Base-by-base conservation (phyloP, 2,329 filamentous ascomycete genomes). In the Dissoconium aciculare region DNA sequence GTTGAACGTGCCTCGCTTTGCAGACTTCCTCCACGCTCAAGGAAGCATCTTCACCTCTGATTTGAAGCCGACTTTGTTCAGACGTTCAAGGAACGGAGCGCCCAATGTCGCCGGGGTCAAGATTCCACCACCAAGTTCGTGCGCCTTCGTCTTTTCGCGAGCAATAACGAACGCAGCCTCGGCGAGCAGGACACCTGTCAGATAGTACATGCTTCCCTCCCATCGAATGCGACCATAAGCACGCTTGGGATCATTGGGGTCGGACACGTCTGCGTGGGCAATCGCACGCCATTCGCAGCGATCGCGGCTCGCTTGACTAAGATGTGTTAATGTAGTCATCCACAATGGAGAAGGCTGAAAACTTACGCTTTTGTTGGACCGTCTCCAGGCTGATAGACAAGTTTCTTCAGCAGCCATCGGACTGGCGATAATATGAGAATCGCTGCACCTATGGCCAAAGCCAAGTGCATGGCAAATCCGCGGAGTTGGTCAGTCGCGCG, bases 101-200 rank as follows among this genome's bases (percentile, higher is more conserved):
- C 79, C 79, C 2, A 85, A 57, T 32, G 69, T 78, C 1, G 78
- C 75, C 1, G 79, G 73, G 1, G 80, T 85, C 38, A 79, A 69
- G 14, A 82, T 58, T 3, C 78, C 79, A 11, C 78, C 78, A 2
- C 62, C 62, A 9, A 81, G 56, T 19, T 63, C 53, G 28, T 64
- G 59, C 6, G 62, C 64, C 21, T 56, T 47, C 3, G 70, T 56
- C 10, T 73, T 50, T 12, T 53, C 64, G 35, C 76, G 62, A 11
- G 83, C 56, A 17, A 85, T 58, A 0, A 72, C 71, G 23, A 68
- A 56, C 3, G 77, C 78, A 9, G 67, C 78, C 44, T 82, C 65
- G 2, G 67, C 65, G 10, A 80, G 47, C 15, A 77, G 61, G 11
- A 74, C 47, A 0, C 66, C 79, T 3, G 78, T 83, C 30, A 81